phyloP scores from a whole-genome alignment of 495 filamentous ascomycete genomes.

The Penicillium flavigenum region DNA sequence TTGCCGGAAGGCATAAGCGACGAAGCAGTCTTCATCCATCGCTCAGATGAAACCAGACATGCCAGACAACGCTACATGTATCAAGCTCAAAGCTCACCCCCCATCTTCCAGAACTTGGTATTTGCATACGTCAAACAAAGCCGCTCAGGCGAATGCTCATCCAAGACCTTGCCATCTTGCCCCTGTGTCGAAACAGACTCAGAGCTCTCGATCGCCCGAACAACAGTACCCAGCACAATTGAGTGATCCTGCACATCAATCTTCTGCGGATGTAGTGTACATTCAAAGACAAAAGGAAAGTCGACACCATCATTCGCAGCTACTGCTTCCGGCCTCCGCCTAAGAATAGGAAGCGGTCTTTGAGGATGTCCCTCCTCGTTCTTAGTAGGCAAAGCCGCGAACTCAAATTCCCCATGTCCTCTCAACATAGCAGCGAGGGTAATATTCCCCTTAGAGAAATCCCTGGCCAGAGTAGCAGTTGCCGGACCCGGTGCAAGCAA shows the following conservation, averaged over 20 bases:
- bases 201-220: slow-evolving; percentile 23
- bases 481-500: slow-evolving; percentile 33
- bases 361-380: not conserved
- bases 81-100: slow-evolving; percentile 30
- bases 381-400: slow-evolving; percentile 20
- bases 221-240: slow-evolving; percentile 41
- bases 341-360: slow-evolving; percentile 35
- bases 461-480: slow-evolving; percentile 41
- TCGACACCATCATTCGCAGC: slow-evolving; percentile 13
- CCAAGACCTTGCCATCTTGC: not conserved
- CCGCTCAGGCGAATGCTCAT: slow-evolving; percentile 19
- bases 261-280: slow-evolving; percentile 35
- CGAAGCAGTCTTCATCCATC: slow-evolving; percentile 4
- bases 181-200: slow-evolving; percentile 4
- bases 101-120: slow-evolving; percentile 49
- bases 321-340: slow-evolving; percentile 16
- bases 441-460: slow-evolving; percentile 43
- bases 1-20: slow-evolving; percentile 2
- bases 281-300: slow-evolving; percentile 47
- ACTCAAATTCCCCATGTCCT: slow-evolving; percentile 42
- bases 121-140: slow-evolving; percentile 49
- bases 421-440: slow-evolving; percentile 32
- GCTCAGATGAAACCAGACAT: not conserved
- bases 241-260: slow-evolving; percentile 48
- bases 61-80: too few species aligned